phyloP scores from a whole-genome alignment of 164 flowering plant genomes.

The Nymphaea thermarum region DNA sequence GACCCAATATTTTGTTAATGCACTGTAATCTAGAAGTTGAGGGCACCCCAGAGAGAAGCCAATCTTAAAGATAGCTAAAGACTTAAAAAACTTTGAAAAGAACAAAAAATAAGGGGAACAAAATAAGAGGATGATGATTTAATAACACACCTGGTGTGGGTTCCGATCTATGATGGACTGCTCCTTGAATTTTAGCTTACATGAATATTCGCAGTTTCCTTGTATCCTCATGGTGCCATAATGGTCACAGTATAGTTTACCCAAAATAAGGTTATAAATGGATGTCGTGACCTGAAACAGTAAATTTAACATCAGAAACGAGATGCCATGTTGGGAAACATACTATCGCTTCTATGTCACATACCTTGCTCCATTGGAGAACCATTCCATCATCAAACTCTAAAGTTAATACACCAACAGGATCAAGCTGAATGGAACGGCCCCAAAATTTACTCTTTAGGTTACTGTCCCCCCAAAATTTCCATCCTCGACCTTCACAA shows the following conservation, averaged over 20 bases:
- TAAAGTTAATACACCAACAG: constrained; percentile 59
- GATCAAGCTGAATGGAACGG: constrained; percentile 78
- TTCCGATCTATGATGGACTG: constrained; percentile 48
- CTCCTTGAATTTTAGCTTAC: constrained; percentile 46
- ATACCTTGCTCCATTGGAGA: constrained; percentile 73
- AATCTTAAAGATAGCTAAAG: not conserved
- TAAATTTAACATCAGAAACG: constrained; percentile 24
- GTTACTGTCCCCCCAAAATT: constrained; percentile 37
- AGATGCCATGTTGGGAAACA: constrained; percentile 24
- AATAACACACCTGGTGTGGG: constrained; percentile 35
- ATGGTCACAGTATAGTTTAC: constrained; percentile 42
- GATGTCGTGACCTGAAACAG: constrained; percentile 38
- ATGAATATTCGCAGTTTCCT: constrained; percentile 33
- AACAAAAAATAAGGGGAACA: not conserved
- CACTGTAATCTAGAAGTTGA: too few species aligned
- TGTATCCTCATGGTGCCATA: constrained; percentile 43
- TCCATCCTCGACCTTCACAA: constrained; percentile 33
- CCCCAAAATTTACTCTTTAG: constrained; percentile 79
- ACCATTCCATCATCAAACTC: constrained; percentile 76
- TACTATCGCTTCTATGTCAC: constrained; percentile 14
- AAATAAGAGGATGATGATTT: not conserved
- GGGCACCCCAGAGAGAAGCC: too few species aligned
- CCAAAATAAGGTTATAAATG: constrained; percentile 42
- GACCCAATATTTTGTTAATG: too few species aligned
- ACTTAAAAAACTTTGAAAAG: not conserved